Evolutionary conservation across 139 green algal genomes (phyloP).

Genomic region (Chlorella ohadii): DNA sequence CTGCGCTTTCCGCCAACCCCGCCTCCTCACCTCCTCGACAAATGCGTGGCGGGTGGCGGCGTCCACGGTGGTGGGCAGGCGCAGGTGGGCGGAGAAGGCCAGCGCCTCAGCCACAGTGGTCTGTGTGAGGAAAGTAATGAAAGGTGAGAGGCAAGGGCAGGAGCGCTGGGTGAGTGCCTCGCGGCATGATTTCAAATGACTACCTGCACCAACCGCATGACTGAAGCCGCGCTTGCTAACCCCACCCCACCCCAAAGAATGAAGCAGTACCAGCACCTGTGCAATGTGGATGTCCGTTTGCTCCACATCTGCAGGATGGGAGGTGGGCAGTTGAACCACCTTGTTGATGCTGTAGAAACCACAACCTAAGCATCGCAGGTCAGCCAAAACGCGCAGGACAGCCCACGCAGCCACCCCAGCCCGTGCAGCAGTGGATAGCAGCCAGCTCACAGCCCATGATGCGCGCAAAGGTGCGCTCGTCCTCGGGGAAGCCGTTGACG

Average conservation of each 20-base stretch:
- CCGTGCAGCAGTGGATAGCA: too few species aligned
- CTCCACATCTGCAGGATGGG: constrained; percentile 24
- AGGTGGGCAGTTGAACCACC: too few species aligned
- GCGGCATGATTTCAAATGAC: too few species aligned
- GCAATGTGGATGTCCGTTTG: constrained; percentile 51
- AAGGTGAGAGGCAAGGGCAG: too few species aligned
- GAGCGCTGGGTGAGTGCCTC: not conserved
- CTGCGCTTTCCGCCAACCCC: not conserved
- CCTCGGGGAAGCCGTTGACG: constrained; percentile 68
- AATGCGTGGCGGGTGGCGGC: constrained; percentile 41
- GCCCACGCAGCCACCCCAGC: not conserved
- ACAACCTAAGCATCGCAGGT: too few species aligned
- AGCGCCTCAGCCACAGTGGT: constrained; percentile 61
- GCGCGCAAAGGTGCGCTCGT: constrained; percentile 64
- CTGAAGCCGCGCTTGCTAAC: too few species aligned
- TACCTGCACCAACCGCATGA: too few species aligned
- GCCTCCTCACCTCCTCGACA: constrained; percentile 45
- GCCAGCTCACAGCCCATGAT: constrained; percentile 59
- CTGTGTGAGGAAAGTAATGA: not conserved
- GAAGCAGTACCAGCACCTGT: too few species aligned
- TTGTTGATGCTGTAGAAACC: too few species aligned
- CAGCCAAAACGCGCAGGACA: too few species aligned
- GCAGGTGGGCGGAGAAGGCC: constrained; percentile 58
- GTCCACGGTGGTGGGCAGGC: constrained; percentile 52
- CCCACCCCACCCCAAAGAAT: too few species aligned